A percentile compares a stretch with the other conserved stretches of the same genome.
These are phyloP conservation scores for Cokeromyces recurvatus DNA, from an alignment of 371 early-diverging fungal genomes.

Conservation along the genomic window DNA sequence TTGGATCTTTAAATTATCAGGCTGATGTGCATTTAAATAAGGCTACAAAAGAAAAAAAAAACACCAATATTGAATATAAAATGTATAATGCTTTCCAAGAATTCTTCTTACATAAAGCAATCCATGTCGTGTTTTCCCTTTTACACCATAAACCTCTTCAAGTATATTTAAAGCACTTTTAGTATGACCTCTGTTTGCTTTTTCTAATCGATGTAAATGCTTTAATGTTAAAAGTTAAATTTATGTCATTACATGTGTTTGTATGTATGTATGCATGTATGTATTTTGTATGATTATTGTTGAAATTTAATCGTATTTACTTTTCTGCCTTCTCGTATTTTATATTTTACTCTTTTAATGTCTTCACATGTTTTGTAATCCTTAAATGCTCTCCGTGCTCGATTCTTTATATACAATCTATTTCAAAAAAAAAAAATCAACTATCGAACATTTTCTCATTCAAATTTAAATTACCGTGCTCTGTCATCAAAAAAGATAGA, in stretches of 20 bases:
- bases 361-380: slow-evolving; percentile 30
- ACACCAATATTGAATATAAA: background rate
- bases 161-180: slow-evolving; percentile 29
- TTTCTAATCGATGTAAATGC: slow-evolving; percentile 29
- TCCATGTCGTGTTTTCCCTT: slow-evolving; percentile 31
- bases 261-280: background rate
- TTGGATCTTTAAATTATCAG: slow-evolving; percentile 1
- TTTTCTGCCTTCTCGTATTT: slow-evolving; percentile 33
- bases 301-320: slow-evolving; percentile 7
- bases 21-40: slow-evolving; percentile 20
- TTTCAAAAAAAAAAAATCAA: too few relatives aligned
- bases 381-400: slow-evolving; percentile 20
- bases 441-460: too few relatives aligned
- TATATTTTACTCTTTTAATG: slow-evolving; percentile 25
- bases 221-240: slow-evolving; percentile 1
- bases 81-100: background rate
- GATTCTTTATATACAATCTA: slow-evolving; percentile 31
- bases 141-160: slow-evolving; percentile 36
- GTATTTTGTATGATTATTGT: background rate
- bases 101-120: slow-evolving; percentile 24
- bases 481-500: slow-evolving; percentile 40
- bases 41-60: slow-evolving; percentile 13
- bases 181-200: slow-evolving; percentile 29
- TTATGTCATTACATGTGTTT: too few relatives aligned
- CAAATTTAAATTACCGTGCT: slow-evolving; percentile 33